Evolutionary conservation across 169 alveolate genomes (phyloP), one percentile per base, ranked within the genome.

Genomic region (Babesia sp.): DNA sequence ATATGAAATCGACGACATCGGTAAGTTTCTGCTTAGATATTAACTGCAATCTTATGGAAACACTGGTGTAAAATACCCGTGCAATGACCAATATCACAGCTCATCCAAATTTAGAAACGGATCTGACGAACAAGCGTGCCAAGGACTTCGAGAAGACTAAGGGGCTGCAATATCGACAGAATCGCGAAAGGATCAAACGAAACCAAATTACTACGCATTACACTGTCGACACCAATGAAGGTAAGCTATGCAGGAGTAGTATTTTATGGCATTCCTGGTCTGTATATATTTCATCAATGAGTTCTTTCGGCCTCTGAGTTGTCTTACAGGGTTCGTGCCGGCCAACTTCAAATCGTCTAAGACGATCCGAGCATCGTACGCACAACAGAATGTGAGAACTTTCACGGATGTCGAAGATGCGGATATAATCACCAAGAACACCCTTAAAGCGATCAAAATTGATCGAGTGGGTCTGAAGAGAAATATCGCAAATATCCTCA

Each of bases 151-250:
- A 67, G 48, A 57, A 77, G 36, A 22, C 71, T 8, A 77, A 68
- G 53, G 86, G 69, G 18, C 63, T 77, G 31, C 56, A 60, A 28
- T 46, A 77, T 34, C 39, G 68, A 18, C 86, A 77, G 59, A 77
- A 66, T 41, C 59, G 86, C 8, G 86, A 77, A 41, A 24, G 57
- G 31, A 77, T 77, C 8, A 67, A 61, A 18, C 60, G 67, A n/a
- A 77, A 77, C 24, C 48, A 34, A 26, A 8, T 69, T 3, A 55
- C 14, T 3, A 68, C 71, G 20, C 68, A 46, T 14, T 77, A 79
- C 28, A 79, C 87, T 14, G 87, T 79, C 11, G 87, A 71, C 24
- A 70, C 87, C 2, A 59, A 59, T 20, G 87, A 71, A 53, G 79
- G 79, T 69, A 51, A 24, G 66, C 11, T 29, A 31, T 46, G 1